These are phyloP conservation scores for Raphanus sativus DNA, from an alignment of 345 rosid genomes.

Conservation along the genomic window DNA sequence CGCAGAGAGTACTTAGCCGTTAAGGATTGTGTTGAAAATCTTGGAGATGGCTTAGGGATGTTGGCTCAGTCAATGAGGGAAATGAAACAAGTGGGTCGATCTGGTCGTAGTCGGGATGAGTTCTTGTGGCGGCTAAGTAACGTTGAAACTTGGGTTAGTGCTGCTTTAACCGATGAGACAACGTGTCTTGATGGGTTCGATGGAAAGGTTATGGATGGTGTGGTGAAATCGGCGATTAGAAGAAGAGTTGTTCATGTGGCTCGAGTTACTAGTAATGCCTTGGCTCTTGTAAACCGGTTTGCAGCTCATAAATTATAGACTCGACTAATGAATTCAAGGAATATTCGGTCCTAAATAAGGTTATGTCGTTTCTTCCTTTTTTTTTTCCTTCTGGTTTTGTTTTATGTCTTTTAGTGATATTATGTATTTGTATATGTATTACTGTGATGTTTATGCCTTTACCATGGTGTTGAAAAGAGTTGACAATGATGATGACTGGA, in stretches of 20 bases:
- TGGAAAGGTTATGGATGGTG: conserved; percentile 54
- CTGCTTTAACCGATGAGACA: conserved; percentile 75
- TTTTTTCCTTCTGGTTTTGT: neutral
- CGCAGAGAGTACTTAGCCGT: conserved; percentile 60
- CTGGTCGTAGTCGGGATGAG: conserved; percentile 43
- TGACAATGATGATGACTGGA: neutral
- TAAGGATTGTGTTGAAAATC: conserved; percentile 72
- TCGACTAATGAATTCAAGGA: too few species aligned
- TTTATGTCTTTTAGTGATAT: neutral
- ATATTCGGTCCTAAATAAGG: too few species aligned
- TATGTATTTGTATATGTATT: neutral
- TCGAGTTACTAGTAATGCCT: conserved; percentile 85
- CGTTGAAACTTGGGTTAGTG: conserved; percentile 92
- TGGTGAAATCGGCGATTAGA: conserved; percentile 54
- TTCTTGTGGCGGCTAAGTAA: conserved; percentile 78
- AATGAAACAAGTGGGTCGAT: conserved; percentile 46
- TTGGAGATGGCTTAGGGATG: conserved; percentile 65
- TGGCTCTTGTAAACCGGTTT: conserved; percentile 72
- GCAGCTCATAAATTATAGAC: conserved; percentile 35
- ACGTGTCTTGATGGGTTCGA: conserved; percentile 82
- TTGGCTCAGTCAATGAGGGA: conserved; percentile 65
- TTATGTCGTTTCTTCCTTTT: too few species aligned
- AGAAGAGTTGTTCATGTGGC: conserved; percentile 58
- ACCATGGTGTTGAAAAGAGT: neutral
- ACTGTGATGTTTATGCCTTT: neutral